Evolutionary conservation across 2,329 filamentous ascomycete genomes (phyloP).

Genomic region (Penicillium sp.): DNA sequence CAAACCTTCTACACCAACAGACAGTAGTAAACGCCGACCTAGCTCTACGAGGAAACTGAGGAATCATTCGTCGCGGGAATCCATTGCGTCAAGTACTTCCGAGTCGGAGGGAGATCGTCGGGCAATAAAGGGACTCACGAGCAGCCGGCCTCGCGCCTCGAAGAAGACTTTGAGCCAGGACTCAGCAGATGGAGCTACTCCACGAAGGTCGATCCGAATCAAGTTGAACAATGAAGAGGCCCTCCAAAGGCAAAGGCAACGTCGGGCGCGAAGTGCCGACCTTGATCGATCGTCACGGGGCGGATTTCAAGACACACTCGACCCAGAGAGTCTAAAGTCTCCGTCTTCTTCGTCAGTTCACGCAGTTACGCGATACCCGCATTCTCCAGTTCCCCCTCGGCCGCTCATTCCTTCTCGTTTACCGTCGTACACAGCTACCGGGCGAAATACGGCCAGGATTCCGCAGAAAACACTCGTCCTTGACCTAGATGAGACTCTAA

Average conservation of each 20-base stretch:
- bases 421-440: conserved; percentile 75
- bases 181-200: conserved; percentile 65
- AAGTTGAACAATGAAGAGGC: conserved; percentile 82
- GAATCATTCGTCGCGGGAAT: conserved; percentile 43
- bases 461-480: conserved; percentile 92
- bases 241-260: conserved; percentile 68
- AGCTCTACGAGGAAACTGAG: conserved; percentile 38
- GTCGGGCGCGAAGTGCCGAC: conserved; percentile 39
- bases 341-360: conserved; percentile 78
- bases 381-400: conserved; percentile 83
- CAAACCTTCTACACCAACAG: conserved; percentile 31
- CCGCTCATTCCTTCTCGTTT: conserved; percentile 88
- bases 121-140: conserved; percentile 26
- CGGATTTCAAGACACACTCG: conserved; percentile 56
- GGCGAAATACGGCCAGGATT: conserved; percentile 43
- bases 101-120: conserved; percentile 58
- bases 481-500: conserved; percentile 95
- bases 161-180: conserved; percentile 35
- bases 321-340: conserved; percentile 84
- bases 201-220: conserved; percentile 84
- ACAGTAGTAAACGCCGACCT: conserved; percentile 35
- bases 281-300: conserved; percentile 32
- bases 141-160: conserved; percentile 30
- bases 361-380: conserved; percentile 85
- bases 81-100: conserved; percentile 57